Evolutionary conservation across 2,329 filamentous ascomycete species (phyloP), one percentile per base, ranked within the genome.

Genomic region (Akanthomyces dipterigenus): DNA sequence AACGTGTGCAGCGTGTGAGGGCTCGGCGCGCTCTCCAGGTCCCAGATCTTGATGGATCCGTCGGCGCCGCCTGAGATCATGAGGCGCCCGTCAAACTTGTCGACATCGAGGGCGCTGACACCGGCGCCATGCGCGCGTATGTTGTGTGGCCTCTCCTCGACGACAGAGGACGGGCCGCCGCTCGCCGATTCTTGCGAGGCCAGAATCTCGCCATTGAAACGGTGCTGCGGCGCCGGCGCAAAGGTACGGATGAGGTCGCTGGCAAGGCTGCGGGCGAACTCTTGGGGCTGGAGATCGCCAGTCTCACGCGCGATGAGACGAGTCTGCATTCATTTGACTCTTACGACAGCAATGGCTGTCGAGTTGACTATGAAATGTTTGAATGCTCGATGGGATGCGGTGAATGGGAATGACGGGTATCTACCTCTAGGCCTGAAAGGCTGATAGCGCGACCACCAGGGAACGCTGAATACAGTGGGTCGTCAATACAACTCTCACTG

Each of bases 51-150:
- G 69, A 97, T 85, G 1, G 89, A 89, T 11, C 89, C 90, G 70
- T 96, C 91, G 5, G 90, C 88, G 34, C 93, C 92, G 4, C 91
- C 93, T 0, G 93, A 96, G 2, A 96, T 75, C 64, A 97, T 81
- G 66, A 90, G 89, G 67, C 72, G 70, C 3, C 90, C 91, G 64
- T 95, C 90, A 69, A 95, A 91, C 55, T 86, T 85, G 69, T 97
- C 93, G 43, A 96, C 82, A 0, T 89, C 86, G 45, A 97, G 77
- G 43, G 88, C 85, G 69, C 88, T 95, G 42, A 93, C 89, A 16
- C 92, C 92, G 4, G 90, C 84, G 59, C 84, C 82, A 73, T 96
- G 92, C 1, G 91, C 90, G 79, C 81, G 82, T 63, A 80, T 70
- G 20, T 75, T 70, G 46, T 72, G 72, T 18, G 67, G 67, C n/a